A percentile compares a stretch with the other conserved stretches of the same genome.
Conservation (phyloP, 805 yeast genomes). For the Nakazawaea wickerhamii region DNA sequence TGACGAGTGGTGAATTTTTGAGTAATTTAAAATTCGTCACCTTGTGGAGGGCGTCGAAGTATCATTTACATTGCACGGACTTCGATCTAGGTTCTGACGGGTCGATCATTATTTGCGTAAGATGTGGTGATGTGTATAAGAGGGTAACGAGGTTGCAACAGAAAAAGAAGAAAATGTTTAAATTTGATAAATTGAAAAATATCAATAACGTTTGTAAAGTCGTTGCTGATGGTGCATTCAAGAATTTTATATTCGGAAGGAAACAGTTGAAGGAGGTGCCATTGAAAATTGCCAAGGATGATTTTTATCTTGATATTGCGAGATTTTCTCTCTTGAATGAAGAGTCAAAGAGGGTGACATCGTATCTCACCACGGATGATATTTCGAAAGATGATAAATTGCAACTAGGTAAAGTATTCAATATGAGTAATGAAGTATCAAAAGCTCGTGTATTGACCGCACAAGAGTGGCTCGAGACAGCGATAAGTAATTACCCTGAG, state of each 20-base stretch:
- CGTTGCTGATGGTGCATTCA: constrained; percentile 56
- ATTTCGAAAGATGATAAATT: neutral
- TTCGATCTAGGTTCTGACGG: constrained; percentile 68
- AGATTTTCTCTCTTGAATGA: constrained; percentile 45
- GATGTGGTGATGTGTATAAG: constrained; percentile 62
- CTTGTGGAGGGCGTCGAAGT: constrained; percentile 61
- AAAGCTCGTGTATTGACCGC: neutral
- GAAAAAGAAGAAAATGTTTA: constrained; percentile 29
- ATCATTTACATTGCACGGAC: constrained; percentile 55
- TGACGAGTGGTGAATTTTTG: constrained; percentile 30
- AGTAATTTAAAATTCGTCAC: constrained; percentile 39
- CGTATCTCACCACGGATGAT: neutral
- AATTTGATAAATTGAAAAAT: constrained; percentile 48
- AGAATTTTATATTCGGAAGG: constrained; percentile 62
- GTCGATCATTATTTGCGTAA: constrained; percentile 59
- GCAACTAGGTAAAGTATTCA: neutral
- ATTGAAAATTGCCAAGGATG: constrained; percentile 40
- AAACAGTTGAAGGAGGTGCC: constrained; percentile 60
- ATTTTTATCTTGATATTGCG: constrained; percentile 47
- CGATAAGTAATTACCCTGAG: neutral
- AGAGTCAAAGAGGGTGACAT: constrained; percentile 12
- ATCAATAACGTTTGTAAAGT: constrained; percentile 60
- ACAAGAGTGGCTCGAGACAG: neutral
- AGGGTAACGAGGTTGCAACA: constrained; percentile 29
- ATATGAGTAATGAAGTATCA: too few relatives aligned